These are phyloP conservation scores for Capronia epimyces DNA, from an alignment of 2,329 filamentous ascomycete genomes.

Conservation along the genomic window DNA sequence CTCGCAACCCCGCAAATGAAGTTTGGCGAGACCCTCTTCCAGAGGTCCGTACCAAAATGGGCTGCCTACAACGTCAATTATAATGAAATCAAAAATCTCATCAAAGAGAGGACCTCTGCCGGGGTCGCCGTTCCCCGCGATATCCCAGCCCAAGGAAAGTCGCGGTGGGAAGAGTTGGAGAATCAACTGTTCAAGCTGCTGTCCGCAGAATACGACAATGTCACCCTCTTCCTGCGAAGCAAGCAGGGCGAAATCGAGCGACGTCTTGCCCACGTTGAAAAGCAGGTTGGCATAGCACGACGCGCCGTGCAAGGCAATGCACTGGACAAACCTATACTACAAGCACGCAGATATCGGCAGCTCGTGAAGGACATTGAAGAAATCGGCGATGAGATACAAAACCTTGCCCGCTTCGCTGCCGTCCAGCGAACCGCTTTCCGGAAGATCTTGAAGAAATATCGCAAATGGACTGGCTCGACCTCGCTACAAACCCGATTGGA, in stretches of 20 bases:
- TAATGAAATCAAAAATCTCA: slow-evolving; percentile 76
- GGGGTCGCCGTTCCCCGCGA: slow-evolving; percentile 62
- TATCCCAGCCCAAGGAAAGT: slow-evolving; percentile 65
- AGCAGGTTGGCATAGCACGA: slow-evolving; percentile 34
- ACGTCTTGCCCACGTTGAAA: slow-evolving; percentile 49
- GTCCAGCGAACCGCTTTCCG: slow-evolving; percentile 71
- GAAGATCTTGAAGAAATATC: slow-evolving; percentile 81
- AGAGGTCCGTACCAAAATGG: slow-evolving; percentile 77
- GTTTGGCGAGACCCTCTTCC: slow-evolving; percentile 68
- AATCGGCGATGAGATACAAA: slow-evolving; percentile 63
- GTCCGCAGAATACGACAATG: slow-evolving; percentile 67
- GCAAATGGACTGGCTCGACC: slow-evolving; percentile 76
- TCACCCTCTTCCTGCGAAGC: slow-evolving; percentile 71
- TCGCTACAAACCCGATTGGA: slow-evolving; percentile 61
- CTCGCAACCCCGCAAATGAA: slow-evolving; percentile 53
- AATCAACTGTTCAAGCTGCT: slow-evolving; percentile 66
- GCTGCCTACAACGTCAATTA: slow-evolving; percentile 82
- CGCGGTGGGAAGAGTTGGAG: slow-evolving; percentile 59
- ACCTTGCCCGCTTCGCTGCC: slow-evolving; percentile 64
- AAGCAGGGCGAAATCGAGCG: slow-evolving; percentile 73
- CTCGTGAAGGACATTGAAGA: slow-evolving; percentile 49
- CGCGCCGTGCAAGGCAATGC: slow-evolving; percentile 18
- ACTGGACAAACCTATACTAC: slow-evolving; percentile 19
- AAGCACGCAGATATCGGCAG: slow-evolving; percentile 41
- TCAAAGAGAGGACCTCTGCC: slow-evolving; percentile 71